Percentiles rank a stretch among this genome's conserved stretches.
Evolutionary conservation across 176 grass and related monocot species (phyloP).

Genomic region (Cymbopogon citratus): DNA sequence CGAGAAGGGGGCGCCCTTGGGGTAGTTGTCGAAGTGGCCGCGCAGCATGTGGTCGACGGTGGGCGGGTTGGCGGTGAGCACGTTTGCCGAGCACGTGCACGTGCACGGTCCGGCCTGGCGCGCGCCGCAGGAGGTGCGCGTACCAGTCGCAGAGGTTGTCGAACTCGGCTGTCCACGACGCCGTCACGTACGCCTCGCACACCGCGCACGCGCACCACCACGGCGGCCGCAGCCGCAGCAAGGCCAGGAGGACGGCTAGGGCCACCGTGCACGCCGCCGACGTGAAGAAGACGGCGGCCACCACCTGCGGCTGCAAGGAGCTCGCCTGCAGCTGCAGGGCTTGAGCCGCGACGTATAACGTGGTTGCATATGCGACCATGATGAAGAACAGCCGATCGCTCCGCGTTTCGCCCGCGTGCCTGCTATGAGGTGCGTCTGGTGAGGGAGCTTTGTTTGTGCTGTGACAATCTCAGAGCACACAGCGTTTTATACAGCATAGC

Average conservation of each 20-base stretch:
- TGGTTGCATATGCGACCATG: slow-evolving; percentile 27
- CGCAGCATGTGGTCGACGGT: slow-evolving; percentile 74
- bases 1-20: slow-evolving; percentile 67
- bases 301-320: slow-evolving; percentile 39
- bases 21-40: slow-evolving; percentile 68
- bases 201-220: slow-evolving; percentile 77
- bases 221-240: slow-evolving; percentile 33
- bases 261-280: slow-evolving; percentile 28
- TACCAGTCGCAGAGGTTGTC: slow-evolving; percentile 90
- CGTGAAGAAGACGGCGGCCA: slow-evolving; percentile 42
- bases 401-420: slow-evolving; percentile 27
- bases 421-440: background rate
- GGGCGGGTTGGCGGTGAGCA: slow-evolving; percentile 58
- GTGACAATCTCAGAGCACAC: slow-evolving; percentile 5
- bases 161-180: slow-evolving; percentile 67
- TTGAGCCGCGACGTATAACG: slow-evolving; percentile 24
- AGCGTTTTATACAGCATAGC: slow-evolving; percentile 25
- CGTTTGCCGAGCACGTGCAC: slow-evolving; percentile 73
- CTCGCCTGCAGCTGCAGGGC: slow-evolving; percentile 21
- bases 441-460: background rate
- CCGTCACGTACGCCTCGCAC: slow-evolving; percentile 63
- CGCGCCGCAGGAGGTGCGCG: slow-evolving; percentile 62
- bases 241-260: slow-evolving; percentile 37
- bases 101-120: slow-evolving; percentile 70
- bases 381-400: background rate